Base-by-base conservation (phyloP, 2,329 filamentous ascomycete genomes). In the Epichloe bromicola region DNA sequence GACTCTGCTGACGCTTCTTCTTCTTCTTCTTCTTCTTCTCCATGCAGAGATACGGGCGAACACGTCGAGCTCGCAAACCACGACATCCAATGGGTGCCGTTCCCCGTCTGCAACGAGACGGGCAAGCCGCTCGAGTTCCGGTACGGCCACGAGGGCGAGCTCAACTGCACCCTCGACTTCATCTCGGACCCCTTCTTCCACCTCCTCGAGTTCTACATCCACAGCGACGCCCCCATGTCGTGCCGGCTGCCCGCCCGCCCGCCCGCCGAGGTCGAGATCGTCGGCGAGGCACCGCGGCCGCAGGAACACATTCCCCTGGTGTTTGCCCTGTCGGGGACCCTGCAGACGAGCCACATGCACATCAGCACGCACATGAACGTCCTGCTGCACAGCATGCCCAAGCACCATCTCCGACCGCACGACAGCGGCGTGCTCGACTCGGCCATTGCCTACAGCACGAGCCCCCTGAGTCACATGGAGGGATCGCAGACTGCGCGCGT, bases 151-250 rank as follows among this genome's bases (percentile, higher is more conserved):
- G 87, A 91, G 64, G 71, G 70, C 69, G 89, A 95, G 65, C 70
- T 88, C 59, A 91, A 91, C 71, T 93, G 87, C 74, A 93, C 87
- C 51, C 82, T 93, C 60, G 74, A 84, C 63, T 78, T 86, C 69
- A 75, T 91, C 60, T 76, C 78, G 60, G 87, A 91, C 65, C 79
- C 85, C 40, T 85, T 90, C 74, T 93, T 88, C 74, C 87, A 93
- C 69, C 78, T 91, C 48, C 83, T 91, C 71, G 87, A 97, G 71
- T 97, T 96, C 76, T 97, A 97, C 76, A 84, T 97, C 66, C 93
- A 97, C 75, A 89, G 86, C 72, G 93, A 98, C 69, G 90, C 89
- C 17, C 93, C 93, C 10, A 76, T 97, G 47, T 83, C 88, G 50
- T 98, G 93, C 69, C 90, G 93, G 49, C 80, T 97, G 14, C 88